A percentile compares a stretch with the other conserved stretches of the same genome.
phyloP scores from a whole-genome alignment of 1,139 yeast species.

The Kodamaea alishanica region DNA sequence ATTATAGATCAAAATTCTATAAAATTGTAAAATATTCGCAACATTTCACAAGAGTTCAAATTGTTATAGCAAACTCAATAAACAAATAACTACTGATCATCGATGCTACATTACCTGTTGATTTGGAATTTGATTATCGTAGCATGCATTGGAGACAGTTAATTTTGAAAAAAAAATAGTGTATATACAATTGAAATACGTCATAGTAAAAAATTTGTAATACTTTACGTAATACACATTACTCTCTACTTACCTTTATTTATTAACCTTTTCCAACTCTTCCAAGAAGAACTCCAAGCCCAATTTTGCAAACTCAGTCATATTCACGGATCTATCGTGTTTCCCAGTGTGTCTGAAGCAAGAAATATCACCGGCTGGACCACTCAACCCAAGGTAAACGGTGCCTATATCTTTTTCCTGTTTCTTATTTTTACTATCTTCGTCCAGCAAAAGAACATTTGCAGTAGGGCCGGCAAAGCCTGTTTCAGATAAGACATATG shows the following conservation, averaged over 20 bases:
- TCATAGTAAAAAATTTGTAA: background rate
- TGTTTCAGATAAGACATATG: constrained; percentile 77
- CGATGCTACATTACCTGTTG: background rate
- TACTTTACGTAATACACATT: background rate
- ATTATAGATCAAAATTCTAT: too few species aligned
- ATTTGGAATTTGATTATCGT: background rate
- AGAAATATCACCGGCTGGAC: constrained; percentile 59
- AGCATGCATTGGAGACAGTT: background rate
- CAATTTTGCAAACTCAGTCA: constrained; percentile 67
- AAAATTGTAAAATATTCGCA: too few species aligned
- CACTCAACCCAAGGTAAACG: constrained; percentile 68
- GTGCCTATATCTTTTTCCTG: constrained; percentile 49
- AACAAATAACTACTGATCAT: background rate
- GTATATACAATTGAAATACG: background rate
- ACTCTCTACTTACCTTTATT: too few species aligned
- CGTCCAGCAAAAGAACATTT: constrained; percentile 32
- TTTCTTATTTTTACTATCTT: constrained; percentile 6
- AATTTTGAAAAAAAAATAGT: too few species aligned
- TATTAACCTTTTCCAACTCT: constrained; percentile 19
- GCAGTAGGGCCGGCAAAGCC: constrained; percentile 83
- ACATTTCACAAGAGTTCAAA: too few species aligned
- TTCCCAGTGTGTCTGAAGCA: constrained; percentile 44
- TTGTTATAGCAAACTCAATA: too few species aligned
- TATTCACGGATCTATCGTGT: constrained; percentile 56
- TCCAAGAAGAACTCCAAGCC: constrained; percentile 63